phyloP scores from a whole-genome alignment of 139 green algal species.

The Picochlorum sp. region DNA sequence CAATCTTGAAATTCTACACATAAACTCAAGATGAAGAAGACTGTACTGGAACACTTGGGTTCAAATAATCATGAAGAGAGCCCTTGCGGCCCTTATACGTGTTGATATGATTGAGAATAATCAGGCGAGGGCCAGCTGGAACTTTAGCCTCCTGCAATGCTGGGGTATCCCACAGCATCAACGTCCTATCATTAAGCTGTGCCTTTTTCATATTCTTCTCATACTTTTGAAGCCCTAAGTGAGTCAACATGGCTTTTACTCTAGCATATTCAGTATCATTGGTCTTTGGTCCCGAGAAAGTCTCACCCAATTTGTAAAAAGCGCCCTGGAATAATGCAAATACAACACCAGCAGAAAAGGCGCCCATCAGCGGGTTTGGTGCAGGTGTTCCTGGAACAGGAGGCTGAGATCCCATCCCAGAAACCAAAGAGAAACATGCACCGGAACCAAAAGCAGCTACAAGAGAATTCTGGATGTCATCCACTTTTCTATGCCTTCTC shows the following conservation, averaged over 20 bases:
- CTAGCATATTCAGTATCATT: conserved; percentile 54
- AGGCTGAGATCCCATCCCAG: conserved; percentile 28
- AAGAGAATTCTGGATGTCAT: conserved; percentile 71
- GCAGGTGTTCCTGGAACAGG: conserved; percentile 11
- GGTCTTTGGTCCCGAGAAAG: conserved; percentile 12
- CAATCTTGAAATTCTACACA: no score
- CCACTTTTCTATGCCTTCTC: conserved; percentile 61
- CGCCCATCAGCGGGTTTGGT: conserved; percentile 30
- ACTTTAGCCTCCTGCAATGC: conserved; percentile 76
- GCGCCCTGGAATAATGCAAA: conserved; percentile 73
- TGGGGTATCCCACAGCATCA: conserved; percentile 80
- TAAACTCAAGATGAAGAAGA: background rate
- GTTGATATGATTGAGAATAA: conserved; percentile 90
- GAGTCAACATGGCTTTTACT: conserved; percentile 65
- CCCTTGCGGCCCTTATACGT: conserved; percentile 42
- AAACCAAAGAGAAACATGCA: conserved; percentile 66
- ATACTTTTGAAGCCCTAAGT: conserved; percentile 57
- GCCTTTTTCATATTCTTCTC: conserved; percentile 86
- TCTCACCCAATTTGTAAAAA: conserved; percentile 61
- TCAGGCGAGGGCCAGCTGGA: conserved; percentile 80
- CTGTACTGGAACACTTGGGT: conserved; percentile 53
- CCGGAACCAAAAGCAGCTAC: conserved; percentile 71
- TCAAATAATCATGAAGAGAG: conserved; percentile 28
- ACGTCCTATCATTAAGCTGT: conserved; percentile 81
- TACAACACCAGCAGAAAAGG: conserved; percentile 46